A percentile compares a stretch with the other conserved stretches of the same genome.
Evolutionary conservation across 1,139 yeast genomes (phyloP).

Genomic region (Entelexis paramagnoliae): DNA sequence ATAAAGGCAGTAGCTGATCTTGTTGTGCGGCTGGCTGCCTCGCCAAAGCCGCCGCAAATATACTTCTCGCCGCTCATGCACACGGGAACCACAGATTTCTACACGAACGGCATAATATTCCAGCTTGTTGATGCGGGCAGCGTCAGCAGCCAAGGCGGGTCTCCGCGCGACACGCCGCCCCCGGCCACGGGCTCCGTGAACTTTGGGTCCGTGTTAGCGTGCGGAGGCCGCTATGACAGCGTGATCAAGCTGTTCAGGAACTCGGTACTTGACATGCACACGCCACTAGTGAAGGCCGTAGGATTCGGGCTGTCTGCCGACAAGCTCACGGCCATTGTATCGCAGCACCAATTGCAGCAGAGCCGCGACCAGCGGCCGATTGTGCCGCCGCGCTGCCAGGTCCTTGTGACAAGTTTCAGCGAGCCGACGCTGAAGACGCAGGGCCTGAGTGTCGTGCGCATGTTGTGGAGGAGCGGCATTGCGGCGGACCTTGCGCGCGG

Average conservation of each 20-base stretch:
- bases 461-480: slow-evolving; percentile 61
- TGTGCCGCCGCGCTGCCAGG: slow-evolving; percentile 55
- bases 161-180: not conserved
- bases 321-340: slow-evolving; percentile 25
- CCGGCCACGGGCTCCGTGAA: not conserved
- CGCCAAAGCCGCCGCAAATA: slow-evolving; percentile 36
- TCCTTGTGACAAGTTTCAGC: slow-evolving; percentile 58
- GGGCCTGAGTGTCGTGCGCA: slow-evolving; percentile 52
- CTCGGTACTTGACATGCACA: slow-evolving; percentile 35
- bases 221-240: slow-evolving; percentile 86
- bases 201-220: slow-evolving; percentile 46
- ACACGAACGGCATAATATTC: slow-evolving; percentile 74
- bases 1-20: slow-evolving; percentile 47
- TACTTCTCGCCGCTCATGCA: slow-evolving; percentile 66
- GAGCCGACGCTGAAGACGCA: slow-evolving; percentile 40
- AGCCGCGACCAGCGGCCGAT: slow-evolving; percentile 3
- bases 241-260: slow-evolving; percentile 55
- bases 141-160: not conserved
- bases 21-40: slow-evolving; percentile 51
- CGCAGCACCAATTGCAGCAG: not conserved
- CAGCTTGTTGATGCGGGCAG: slow-evolving; percentile 48
- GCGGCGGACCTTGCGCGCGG: slow-evolving; percentile 57
- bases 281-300: slow-evolving; percentile 51
- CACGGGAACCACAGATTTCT: slow-evolving; percentile 52
- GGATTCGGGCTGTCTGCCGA: slow-evolving; percentile 75